Conservation (phyloP, 768 basidiomycete species). For the Boletus vermiculosoides region DNA sequence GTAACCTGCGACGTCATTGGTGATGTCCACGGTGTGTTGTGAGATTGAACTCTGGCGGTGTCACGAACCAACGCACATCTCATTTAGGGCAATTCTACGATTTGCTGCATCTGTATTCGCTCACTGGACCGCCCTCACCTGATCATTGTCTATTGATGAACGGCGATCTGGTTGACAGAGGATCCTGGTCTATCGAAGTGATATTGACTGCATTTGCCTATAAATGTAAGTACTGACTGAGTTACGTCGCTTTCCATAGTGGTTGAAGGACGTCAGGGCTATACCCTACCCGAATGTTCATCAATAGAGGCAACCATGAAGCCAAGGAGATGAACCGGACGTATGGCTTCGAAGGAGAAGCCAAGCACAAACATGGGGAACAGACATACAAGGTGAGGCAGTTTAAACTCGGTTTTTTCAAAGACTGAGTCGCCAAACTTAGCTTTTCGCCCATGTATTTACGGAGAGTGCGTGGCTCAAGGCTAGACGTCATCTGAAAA, state of each 20-base stretch:
- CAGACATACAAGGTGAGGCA: slow-evolving; percentile 79
- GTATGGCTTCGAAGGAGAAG: slow-evolving; percentile 95
- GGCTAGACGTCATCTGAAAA: neutral
- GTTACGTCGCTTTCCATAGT: neutral
- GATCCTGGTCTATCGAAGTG: slow-evolving; percentile 94
- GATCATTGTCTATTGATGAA: slow-evolving; percentile 90
- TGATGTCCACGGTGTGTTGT: slow-evolving; percentile 80
- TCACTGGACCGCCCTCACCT: slow-evolving; percentile 83
- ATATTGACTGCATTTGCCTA: slow-evolving; percentile 91
- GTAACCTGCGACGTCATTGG: slow-evolving; percentile 92
- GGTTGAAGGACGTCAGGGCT: slow-evolving; percentile 59
- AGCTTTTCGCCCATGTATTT: slow-evolving; percentile 94
- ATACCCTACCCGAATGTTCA: slow-evolving; percentile 83
- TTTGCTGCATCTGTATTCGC: slow-evolving; percentile 77
- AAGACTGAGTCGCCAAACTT: slow-evolving; percentile 5
- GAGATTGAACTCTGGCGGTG: neutral
- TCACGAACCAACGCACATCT: slow-evolving; percentile 4
- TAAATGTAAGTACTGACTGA: slow-evolving; percentile 63
- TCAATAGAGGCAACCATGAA: slow-evolving; percentile 97
- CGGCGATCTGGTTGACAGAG: slow-evolving; percentile 95
- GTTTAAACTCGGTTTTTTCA: neutral
- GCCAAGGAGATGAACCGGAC: slow-evolving; percentile 95
- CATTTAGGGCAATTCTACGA: slow-evolving; percentile 90
- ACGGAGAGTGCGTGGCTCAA: slow-evolving; percentile 61
- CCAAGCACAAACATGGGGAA: slow-evolving; percentile 94